A percentile compares a stretch with the other conserved stretches of the same genome.
phyloP scores from a whole-genome alignment of 257 asterid species.

The Echium plantagineum region DNA sequence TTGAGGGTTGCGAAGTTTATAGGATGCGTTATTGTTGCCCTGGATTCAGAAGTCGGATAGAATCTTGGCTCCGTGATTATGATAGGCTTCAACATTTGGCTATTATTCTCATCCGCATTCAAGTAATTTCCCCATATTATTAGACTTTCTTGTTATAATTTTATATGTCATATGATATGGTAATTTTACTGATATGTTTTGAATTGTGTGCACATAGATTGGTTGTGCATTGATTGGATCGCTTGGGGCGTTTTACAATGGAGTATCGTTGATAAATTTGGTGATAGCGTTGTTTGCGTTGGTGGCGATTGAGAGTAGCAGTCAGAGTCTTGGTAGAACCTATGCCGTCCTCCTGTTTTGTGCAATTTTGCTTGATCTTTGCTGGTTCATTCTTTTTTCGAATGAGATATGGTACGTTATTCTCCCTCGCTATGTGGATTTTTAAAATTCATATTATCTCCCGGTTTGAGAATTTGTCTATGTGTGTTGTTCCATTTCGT shows the following conservation, averaged over 20 bases:
- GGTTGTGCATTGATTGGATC: conserved; percentile 85
- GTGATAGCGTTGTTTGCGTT: conserved; percentile 72
- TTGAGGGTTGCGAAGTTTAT: conserved; percentile 4
- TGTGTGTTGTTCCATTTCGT: neutral
- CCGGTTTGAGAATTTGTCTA: neutral
- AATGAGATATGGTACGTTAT: conserved; percentile 46
- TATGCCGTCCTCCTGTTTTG: conserved; percentile 72
- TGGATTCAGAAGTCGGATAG: conserved; percentile 46
- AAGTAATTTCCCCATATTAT: conserved; percentile 11
- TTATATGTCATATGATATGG: neutral
- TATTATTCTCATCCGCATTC: conserved; percentile 63
- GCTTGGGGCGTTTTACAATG: conserved; percentile 74
- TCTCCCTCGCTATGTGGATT: neutral
- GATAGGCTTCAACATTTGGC: conserved; percentile 77
- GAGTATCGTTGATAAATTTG: conserved; percentile 56
- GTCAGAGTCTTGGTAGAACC: conserved; percentile 80
- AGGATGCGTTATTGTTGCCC: conserved; percentile 60
- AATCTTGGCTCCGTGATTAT: conserved; percentile 74
- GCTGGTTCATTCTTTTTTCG: conserved; percentile 74
- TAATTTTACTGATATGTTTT: neutral
- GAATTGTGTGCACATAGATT: conserved; percentile 26
- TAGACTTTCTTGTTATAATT: neutral
- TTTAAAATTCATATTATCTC: neutral
- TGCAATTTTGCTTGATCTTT: conserved; percentile 62
- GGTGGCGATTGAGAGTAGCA: conserved; percentile 89